Evolutionary conservation across 2,329 filamentous ascomycete genomes (phyloP).

Genomic region (Sporothrix brasiliensis): DNA sequence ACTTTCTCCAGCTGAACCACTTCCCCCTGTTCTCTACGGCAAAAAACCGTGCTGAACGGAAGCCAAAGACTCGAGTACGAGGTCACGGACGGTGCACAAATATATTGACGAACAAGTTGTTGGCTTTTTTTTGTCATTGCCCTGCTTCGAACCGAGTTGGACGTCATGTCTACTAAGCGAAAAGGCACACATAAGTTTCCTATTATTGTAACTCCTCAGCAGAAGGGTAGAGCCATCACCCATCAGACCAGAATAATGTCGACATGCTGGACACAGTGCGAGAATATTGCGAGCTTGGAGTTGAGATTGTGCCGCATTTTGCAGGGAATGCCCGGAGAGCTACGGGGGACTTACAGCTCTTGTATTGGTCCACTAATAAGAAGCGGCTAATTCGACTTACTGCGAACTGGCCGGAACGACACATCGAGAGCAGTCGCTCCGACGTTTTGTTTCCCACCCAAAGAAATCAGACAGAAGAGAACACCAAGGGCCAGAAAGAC

Average conservation of each 20-base stretch:
- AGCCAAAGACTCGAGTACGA: background rate
- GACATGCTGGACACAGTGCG: slow-evolving; percentile 13
- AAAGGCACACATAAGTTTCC: too few species aligned
- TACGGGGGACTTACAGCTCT: background rate
- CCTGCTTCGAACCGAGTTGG: background rate
- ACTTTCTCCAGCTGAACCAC: slow-evolving; percentile 13
- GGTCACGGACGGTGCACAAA: background rate
- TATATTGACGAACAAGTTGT: background rate
- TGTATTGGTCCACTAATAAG: background rate
- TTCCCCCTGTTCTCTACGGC: background rate
- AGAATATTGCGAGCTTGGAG: background rate
- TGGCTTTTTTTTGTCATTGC: background rate
- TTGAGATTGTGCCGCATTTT: background rate
- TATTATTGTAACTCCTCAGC: too few species aligned
- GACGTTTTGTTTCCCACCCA: background rate
- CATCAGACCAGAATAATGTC: background rate
- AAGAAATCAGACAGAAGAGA: background rate
- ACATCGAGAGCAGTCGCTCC: background rate
- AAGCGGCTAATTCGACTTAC: background rate
- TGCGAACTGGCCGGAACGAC: background rate
- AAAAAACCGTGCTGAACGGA: background rate
- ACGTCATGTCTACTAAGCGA: too few species aligned
- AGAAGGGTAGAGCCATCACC: too few species aligned
- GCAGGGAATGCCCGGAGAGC: background rate
- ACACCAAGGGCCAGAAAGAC: background rate